Base-by-base conservation (phyloP, 371 early-diverging fungal species). In the Apophysomyces variabilis region DNA sequence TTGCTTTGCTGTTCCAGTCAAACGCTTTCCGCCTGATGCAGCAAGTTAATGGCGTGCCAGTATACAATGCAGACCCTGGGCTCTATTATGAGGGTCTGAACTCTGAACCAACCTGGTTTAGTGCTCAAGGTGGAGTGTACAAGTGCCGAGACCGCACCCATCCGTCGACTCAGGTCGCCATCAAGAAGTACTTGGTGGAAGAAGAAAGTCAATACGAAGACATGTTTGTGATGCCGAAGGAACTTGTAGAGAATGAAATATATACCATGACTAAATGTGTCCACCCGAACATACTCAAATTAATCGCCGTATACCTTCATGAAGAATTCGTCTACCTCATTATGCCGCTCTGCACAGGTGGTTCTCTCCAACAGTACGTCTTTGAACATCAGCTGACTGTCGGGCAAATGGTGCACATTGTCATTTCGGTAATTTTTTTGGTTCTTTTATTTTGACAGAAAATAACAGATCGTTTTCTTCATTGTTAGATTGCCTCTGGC, bases 71-170 rank as follows among this genome's bases (percentile, higher is more conserved):
- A 45, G 80, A 83, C 64, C 83, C 83, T 38, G 61, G 59, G 14
- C 65, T 68, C 47, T 61, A 72, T 39, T 83, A 75, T 47, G 69
- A 65, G n/a, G 83, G 83, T 7, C 54, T 83, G 56, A 71, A 74
- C 47, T 63, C 62, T 32, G 78, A 78, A 50, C 83, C 83, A 5
- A 83, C 83, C 7, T 83, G 83, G 80, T 80, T 78, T 41, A 78
- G 79, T 67, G 83, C 80, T 1, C 83, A 83, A 66, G 83, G 83
- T 60, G 80, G 80, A 38, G 83, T 83, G 8, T 83, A 83, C 57
- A 72, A 66, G 26, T 83, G 80, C 56, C 47, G 60, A 43, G 77
- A 75, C 44, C 72, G 75, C 36, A 46, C 64, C 36, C 41, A 54
- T 50, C 65, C 76, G 8, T 45, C 70, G 3, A 66, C 46, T 12